Percentiles rank a stretch among this genome's conserved stretches.
Evolutionary conservation across 1,139 yeast genomes (phyloP).

Genomic region (Blastobotrys proliferans): DNA sequence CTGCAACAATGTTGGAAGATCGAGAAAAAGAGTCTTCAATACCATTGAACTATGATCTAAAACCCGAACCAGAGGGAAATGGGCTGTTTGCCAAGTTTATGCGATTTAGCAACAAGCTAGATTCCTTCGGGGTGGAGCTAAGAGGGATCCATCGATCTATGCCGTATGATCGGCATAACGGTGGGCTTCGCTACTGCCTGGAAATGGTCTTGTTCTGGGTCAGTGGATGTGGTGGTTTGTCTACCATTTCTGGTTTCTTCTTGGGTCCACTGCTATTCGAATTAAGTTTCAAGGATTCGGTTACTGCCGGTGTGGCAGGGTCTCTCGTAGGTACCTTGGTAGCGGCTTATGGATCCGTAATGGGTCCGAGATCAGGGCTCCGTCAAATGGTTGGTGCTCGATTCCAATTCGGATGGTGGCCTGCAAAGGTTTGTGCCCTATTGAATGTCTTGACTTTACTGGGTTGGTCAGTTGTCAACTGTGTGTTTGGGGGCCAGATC

Average conservation of each 20-base stretch:
- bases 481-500: slow-evolving; percentile 84
- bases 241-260: slow-evolving; percentile 78
- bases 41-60: background rate
- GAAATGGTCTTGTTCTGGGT: slow-evolving; percentile 75
- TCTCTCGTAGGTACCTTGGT: slow-evolving; percentile 62
- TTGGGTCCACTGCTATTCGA: slow-evolving; percentile 69
- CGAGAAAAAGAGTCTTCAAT: no score
- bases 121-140: slow-evolving; percentile 61
- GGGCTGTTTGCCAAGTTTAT: slow-evolving; percentile 26
- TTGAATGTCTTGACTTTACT: slow-evolving; percentile 69
- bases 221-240: slow-evolving; percentile 78
- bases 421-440: slow-evolving; percentile 66
- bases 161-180: slow-evolving; percentile 58
- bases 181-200: slow-evolving; percentile 46
- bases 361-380: slow-evolving; percentile 87
- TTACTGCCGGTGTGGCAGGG: slow-evolving; percentile 59
- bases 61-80: slow-evolving; percentile 10
- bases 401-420: slow-evolving; percentile 78
- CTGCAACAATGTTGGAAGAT: no score
- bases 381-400: slow-evolving; percentile 83
- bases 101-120: slow-evolving; percentile 37
- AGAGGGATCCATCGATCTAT: slow-evolving; percentile 77
- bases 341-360: slow-evolving; percentile 75
- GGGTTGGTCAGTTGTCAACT: slow-evolving; percentile 84
- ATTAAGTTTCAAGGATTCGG: slow-evolving; percentile 58